These are phyloP conservation scores for Auriscalpium vulgare DNA, from an alignment of 768 basidiomycete species.

Conservation along the genomic window DNA sequence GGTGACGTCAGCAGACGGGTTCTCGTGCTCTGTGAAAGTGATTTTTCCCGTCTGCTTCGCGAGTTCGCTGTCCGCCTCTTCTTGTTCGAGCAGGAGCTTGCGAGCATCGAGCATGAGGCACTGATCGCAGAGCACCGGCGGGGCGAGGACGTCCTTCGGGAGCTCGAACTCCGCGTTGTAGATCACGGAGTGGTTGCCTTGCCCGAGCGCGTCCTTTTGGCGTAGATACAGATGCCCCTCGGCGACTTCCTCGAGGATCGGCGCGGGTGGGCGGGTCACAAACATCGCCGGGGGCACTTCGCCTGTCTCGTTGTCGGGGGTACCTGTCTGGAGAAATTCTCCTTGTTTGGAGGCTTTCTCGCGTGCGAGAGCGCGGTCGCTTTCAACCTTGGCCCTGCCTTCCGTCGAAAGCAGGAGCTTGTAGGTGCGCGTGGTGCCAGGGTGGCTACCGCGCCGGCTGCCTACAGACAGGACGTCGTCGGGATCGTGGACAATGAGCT, in stretches of 20 bases:
- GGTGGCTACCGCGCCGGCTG: too few species aligned
- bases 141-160: constrained; percentile 26
- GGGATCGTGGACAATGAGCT: constrained; percentile 9
- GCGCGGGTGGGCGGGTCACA: background rate
- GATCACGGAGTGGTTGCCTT: constrained; percentile 46
- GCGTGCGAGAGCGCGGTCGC: too few species aligned
- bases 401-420: too few species aligned
- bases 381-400: too few species aligned
- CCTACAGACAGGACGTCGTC: background rate
- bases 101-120: background rate
- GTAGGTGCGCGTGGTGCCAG: too few species aligned
- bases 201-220: constrained; percentile 28
- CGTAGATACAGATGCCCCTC: constrained; percentile 43
- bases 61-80: background rate
- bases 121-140: constrained; percentile 19
- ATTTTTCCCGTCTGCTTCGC: background rate
- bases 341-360: too few species aligned
- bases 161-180: constrained; percentile 45
- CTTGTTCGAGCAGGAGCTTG: background rate
- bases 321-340: too few species aligned
- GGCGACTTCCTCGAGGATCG: background rate
- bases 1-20: background rate
- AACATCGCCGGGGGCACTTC: background rate
- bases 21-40: background rate
- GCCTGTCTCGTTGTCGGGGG: background rate